Evolutionary conservation across 192 early-diverging fungal genomes (phyloP).

Genomic region (Linnemannia hyalina): DNA sequence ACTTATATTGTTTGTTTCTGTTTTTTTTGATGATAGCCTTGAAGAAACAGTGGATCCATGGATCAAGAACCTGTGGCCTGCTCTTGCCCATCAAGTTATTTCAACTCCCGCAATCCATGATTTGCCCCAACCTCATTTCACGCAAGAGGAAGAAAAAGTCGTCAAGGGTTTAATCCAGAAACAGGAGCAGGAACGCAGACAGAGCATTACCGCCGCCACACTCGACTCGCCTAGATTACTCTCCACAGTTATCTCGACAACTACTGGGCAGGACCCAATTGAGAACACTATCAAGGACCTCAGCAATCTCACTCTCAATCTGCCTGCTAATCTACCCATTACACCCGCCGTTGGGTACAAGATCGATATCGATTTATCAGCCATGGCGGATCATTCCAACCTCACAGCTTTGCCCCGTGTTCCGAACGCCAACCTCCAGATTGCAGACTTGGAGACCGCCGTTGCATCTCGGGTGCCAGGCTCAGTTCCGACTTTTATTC

Average conservation of each 20-base stretch:
- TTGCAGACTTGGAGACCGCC: slow-evolving; percentile 26
- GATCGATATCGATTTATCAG: slow-evolving; percentile 62
- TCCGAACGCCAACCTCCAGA: slow-evolving; percentile 61
- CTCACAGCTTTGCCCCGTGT: slow-evolving; percentile 73
- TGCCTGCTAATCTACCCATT: slow-evolving; percentile 1
- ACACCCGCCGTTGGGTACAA: slow-evolving; percentile 28
- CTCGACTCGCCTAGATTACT: neutral
- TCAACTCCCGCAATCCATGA: slow-evolving; percentile 30
- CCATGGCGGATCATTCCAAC: slow-evolving; percentile 57
- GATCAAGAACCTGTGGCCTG: slow-evolving; percentile 87
- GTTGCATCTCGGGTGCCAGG: neutral
- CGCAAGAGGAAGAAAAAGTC: slow-evolving; percentile 28
- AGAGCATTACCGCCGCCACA: neutral
- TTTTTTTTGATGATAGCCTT: slow-evolving; percentile 59
- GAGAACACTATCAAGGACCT: slow-evolving; percentile 14
- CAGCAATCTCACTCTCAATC: slow-evolving; percentile 13
- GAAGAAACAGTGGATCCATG: slow-evolving; percentile 93
- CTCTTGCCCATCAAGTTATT: slow-evolving; percentile 63
- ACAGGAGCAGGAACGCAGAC: slow-evolving; percentile 9
- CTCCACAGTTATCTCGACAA: neutral
- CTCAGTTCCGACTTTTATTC: slow-evolving; percentile 59
- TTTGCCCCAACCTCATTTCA: slow-evolving; percentile 35
- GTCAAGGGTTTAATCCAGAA: slow-evolving; percentile 28
- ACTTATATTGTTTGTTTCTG: neutral
- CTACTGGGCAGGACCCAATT: slow-evolving; percentile 12